Conservation (phyloP, 352 stramenopile species). For the Phytophthora ramorum region DNA sequence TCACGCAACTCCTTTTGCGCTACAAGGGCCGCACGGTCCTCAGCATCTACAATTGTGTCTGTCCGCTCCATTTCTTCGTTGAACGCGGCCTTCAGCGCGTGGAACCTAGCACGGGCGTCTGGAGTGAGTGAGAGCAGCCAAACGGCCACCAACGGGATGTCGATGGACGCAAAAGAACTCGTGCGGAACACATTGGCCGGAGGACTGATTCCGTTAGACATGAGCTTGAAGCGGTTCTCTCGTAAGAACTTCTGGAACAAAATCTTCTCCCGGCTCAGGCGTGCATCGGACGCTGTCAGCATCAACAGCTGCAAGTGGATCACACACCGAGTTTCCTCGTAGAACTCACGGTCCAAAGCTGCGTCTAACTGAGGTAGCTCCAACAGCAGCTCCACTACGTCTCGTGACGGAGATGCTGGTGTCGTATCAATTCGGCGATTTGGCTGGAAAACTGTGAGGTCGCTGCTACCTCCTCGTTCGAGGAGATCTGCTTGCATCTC, state of each 20-base stretch:
- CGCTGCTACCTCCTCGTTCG: conserved; percentile 23
- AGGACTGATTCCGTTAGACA: conserved; percentile 92
- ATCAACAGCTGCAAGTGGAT: conserved; percentile 93
- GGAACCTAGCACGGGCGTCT: conserved; percentile 90
- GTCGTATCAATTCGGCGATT: conserved; percentile 13
- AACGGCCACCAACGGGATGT: conserved; percentile 90
- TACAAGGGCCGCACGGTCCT: conserved; percentile 61
- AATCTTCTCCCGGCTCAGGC: conserved; percentile 89
- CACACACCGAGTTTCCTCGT: conserved; percentile 91
- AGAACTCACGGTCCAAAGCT: conserved; percentile 79
- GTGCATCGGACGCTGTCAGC: conserved; percentile 87
- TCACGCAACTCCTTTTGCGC: conserved; percentile 58
- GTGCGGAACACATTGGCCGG: conserved; percentile 92
- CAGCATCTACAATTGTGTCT: conserved; percentile 76
- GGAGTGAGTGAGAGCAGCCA: conserved; percentile 88
- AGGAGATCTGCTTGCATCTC: conserved; percentile 25
- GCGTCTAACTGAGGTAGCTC: conserved; percentile 76
- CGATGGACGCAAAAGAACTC: conserved; percentile 89
- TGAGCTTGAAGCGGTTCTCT: conserved; percentile 95
- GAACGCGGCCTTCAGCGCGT: conserved; percentile 89
- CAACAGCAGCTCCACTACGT: conserved; percentile 71
- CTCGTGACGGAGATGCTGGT: conserved; percentile 27
- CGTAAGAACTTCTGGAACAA: conserved; percentile 94
- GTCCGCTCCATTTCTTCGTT: conserved; percentile 86
- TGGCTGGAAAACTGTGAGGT: conserved; percentile 3